phyloP scores from a whole-genome alignment of 2,329 filamentous ascomycete genomes.

The Oidium heveae region DNA sequence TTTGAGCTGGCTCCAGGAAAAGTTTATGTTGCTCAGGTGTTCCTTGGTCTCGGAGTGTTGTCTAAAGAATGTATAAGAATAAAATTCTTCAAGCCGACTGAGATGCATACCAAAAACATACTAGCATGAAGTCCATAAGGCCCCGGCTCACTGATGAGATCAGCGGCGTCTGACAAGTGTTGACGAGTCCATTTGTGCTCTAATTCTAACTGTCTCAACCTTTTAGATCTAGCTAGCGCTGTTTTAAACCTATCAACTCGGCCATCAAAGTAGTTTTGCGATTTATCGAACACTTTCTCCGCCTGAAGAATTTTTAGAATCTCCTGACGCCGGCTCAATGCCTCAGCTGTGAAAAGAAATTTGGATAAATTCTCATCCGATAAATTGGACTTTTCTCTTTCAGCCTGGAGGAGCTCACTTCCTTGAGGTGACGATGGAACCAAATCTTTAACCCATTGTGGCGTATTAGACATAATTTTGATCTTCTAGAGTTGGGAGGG shows the following conservation, averaged over 20 bases:
- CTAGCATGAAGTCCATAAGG: conserved; percentile 47
- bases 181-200: conserved; percentile 41
- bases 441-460: conserved; percentile 38
- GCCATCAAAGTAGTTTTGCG: conserved; percentile 50
- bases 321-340: conserved; percentile 30
- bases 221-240: conserved; percentile 45
- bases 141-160: conserved; percentile 46
- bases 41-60: conserved; percentile 45
- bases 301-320: conserved; percentile 38
- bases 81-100: background rate
- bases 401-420: conserved; percentile 38
- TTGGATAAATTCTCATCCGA: conserved; percentile 40
- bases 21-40: conserved; percentile 48
- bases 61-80: conserved; percentile 16
- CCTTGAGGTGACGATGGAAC: conserved; percentile 43
- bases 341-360: conserved; percentile 42
- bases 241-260: conserved; percentile 42
- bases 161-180: conserved; percentile 37
- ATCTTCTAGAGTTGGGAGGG: background rate
- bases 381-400: conserved; percentile 41
- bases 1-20: conserved; percentile 42
- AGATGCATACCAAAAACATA: conserved; percentile 34
- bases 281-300: conserved; percentile 54
- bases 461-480: conserved; percentile 12
- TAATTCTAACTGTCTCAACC: conserved; percentile 36